Evolutionary conservation across 441 rosid genomes (phyloP), one percentile per base, ranked within the genome.

Genomic region (Erysimum cheiri): DNA sequence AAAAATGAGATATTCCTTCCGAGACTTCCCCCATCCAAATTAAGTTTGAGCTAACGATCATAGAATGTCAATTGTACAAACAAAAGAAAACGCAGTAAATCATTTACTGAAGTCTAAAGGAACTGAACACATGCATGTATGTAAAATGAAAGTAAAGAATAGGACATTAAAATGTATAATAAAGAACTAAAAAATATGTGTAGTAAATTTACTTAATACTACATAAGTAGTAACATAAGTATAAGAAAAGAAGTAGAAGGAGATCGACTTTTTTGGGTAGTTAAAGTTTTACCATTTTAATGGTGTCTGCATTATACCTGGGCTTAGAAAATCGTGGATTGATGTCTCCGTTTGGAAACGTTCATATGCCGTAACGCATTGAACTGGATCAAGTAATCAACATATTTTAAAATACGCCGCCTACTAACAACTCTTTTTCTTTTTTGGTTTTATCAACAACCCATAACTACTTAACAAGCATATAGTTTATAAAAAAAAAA

Each of bases 281-380:
- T 5, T 2, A 24, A 50, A 43, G 19, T 43, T 46, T 4, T 46
- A 28, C 19, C 12, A 52, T 19, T 22, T 32, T 31, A 13, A 4
- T 14, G 13, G 22, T 55, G 31, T 46, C 8, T 26, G 1, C 3
- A 40, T 8, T 26, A 26, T 60, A 28, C 5, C 36, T n/a, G 24
- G 65, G 31, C 32, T 12, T 3, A 22, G 17, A 22, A 59, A 39
- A 39, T 40, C 64, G 8, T 40, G 35, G 15, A 32, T 17, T 32
- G 32, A 33, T 46, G 10, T 62, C 29, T 61, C 3, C 26, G 9
- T 59, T 44, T 61, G 41, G 4, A 19, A 58, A 57, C 43, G 37
- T 58, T 39, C 22, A 6, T 7, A 6, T 58, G 11, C 33, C 32
- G 47, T 37, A 37, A 37, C 10, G 39, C 24, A 54, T 22, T 58